phyloP scores from a whole-genome alignment of 495 filamentous ascomycete species.

The Penicillium fimorum region DNA sequence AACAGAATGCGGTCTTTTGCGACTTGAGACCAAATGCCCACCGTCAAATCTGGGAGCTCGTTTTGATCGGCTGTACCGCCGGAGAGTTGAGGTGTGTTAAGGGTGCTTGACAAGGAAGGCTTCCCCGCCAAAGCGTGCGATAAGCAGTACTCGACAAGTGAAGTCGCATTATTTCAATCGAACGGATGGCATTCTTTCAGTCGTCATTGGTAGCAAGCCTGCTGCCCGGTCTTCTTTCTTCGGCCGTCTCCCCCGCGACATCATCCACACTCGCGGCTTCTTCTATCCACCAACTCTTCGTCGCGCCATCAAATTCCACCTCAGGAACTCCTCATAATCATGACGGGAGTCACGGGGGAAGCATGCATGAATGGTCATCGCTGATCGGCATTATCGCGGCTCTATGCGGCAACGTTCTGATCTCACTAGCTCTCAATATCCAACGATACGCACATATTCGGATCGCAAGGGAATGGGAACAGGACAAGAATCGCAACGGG shows the following conservation, averaged over 20 bases:
- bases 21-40: conserved; percentile 21
- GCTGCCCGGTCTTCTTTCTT: conserved; percentile 31
- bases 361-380: conserved; percentile 78
- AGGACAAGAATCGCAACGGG: conserved; percentile 47
- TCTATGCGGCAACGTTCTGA: conserved; percentile 86
- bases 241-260: conserved; percentile 26
- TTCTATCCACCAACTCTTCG: conserved; percentile 15
- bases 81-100: conserved; percentile 17
- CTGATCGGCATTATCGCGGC: conserved; percentile 93
- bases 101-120: conserved; percentile 12
- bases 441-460: conserved; percentile 94
- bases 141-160: neutral
- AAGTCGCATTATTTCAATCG: conserved; percentile 5
- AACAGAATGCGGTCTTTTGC: conserved; percentile 20
- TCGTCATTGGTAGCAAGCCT: conserved; percentile 22
- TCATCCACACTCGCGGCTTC: conserved; percentile 15
- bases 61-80: conserved; percentile 15
- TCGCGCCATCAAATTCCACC: conserved; percentile 17
- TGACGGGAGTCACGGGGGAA: conserved; percentile 41
- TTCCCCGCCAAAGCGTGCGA: neutral
- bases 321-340: conserved; percentile 17
- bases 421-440: conserved; percentile 92
- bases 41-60: conserved; percentile 10
- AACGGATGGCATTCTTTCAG: conserved; percentile 23
- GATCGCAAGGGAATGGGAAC: conserved; percentile 61